Evolutionary conservation across 2,329 filamentous ascomycete species (phyloP).

Genomic region (Aspergillus fijiensis): DNA sequence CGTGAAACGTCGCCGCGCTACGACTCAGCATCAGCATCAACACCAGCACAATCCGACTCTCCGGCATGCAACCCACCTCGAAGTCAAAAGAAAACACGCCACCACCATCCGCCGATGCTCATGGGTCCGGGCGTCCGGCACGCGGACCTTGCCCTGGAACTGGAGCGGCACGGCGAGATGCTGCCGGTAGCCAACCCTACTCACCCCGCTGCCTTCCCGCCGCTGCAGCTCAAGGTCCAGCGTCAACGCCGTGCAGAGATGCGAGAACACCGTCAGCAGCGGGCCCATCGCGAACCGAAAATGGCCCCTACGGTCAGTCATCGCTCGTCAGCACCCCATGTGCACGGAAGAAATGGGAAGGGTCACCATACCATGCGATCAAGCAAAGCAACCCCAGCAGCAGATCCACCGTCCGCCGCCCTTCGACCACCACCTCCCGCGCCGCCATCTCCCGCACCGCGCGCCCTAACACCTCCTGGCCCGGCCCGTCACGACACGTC

Average conservation of each 20-base stretch:
- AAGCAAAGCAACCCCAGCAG: constrained; percentile 7
- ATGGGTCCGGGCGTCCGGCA: not conserved
- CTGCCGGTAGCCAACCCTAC: not conserved
- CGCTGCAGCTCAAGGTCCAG: constrained; percentile 8
- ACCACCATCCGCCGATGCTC: constrained; percentile 6
- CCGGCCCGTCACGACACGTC: constrained; percentile 15
- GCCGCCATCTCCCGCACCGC: constrained; percentile 23
- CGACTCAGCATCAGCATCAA: not conserved
- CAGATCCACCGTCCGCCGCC: constrained; percentile 39
- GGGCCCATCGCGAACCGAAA: constrained; percentile 7
- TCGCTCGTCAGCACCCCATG: not conserved
- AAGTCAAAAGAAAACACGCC: constrained; percentile 8
- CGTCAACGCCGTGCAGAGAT: constrained; percentile 5
- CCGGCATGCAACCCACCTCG: not conserved
- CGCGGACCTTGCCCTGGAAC: not conserved
- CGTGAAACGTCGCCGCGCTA: constrained; percentile 11
- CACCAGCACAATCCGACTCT: too few relatives aligned
- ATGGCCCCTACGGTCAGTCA: not conserved
- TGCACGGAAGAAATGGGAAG: too few relatives aligned
- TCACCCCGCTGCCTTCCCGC: not conserved
- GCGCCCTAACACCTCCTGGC: constrained; percentile 16
- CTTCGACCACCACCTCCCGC: constrained; percentile 22
- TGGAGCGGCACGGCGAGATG: not conserved
- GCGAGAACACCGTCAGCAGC: constrained; percentile 5
- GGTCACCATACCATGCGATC: not conserved